phyloP scores from a whole-genome alignment of 2,329 filamentous ascomycete species.

The Xylariaceae sp. region DNA sequence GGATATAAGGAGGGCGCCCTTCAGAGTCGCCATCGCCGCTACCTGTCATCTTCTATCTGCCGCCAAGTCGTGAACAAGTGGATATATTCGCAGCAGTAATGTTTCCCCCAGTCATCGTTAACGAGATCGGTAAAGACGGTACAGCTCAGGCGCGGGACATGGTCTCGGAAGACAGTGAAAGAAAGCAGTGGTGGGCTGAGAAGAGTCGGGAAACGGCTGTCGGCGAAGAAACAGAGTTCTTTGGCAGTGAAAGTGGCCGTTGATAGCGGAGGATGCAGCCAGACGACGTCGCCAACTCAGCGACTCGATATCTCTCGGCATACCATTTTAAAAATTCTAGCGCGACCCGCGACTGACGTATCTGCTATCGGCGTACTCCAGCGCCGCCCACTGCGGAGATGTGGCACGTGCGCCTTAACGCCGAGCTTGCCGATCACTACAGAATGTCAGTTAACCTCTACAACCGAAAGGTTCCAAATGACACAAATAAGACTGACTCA shows the following conservation, averaged over 20 bases:
- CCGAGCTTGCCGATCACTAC: background rate
- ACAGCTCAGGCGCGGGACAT: slow-evolving; percentile 7
- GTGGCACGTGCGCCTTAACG: slow-evolving; percentile 16
- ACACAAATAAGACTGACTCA: too few relatives aligned
- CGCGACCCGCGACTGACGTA: slow-evolving; percentile 14
- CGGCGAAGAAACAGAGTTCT: background rate
- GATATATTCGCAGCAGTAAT: slow-evolving; percentile 20
- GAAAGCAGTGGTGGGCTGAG: too few relatives aligned
- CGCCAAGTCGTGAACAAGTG: slow-evolving; percentile 15
- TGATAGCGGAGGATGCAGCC: background rate
- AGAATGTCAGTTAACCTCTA: too few relatives aligned
- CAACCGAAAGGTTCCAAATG: too few relatives aligned
- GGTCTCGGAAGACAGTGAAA: too few relatives aligned
- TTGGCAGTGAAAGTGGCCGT: slow-evolving; percentile 1
- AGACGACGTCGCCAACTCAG: slow-evolving; percentile 4
- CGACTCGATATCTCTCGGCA: too few relatives aligned
- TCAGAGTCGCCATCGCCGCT: slow-evolving; percentile 45
- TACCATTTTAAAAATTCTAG: slow-evolving; percentile 19
- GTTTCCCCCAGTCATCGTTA: slow-evolving; percentile 26
- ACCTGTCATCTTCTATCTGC: slow-evolving; percentile 34
- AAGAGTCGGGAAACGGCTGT: too few relatives aligned
- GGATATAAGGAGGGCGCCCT: slow-evolving; percentile 58
- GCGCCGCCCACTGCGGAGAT: background rate
- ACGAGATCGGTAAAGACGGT: slow-evolving; percentile 14
- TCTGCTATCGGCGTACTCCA: slow-evolving; percentile 1